A percentile compares a stretch with the other conserved stretches of the same genome.
These are phyloP conservation scores for Zoysia pacifica DNA, from an alignment of 176 grass and related monocot species.

Conservation along the genomic window DNA sequence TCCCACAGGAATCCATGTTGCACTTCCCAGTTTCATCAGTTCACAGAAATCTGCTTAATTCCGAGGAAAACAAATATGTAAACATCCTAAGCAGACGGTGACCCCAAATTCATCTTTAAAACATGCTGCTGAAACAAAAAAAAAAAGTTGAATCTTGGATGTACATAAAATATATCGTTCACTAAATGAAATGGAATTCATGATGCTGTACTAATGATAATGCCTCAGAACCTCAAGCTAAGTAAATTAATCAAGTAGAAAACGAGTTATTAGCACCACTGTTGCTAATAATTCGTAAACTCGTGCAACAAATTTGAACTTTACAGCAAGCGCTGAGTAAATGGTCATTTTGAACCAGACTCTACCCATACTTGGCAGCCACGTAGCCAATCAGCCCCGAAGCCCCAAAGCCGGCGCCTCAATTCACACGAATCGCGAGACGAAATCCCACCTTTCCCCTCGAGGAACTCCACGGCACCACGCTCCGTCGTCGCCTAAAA, in stretches of 20 bases:
- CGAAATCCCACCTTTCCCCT: background rate
- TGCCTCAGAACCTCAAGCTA: background rate
- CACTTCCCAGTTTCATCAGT: background rate
- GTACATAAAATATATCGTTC: background rate
- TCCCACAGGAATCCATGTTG: conserved; percentile 21
- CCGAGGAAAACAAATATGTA: conserved; percentile 19
- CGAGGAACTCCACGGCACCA: background rate
- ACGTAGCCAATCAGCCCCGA: background rate
- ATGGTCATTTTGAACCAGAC: background rate
- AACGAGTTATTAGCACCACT: background rate
- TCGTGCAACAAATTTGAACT: background rate
- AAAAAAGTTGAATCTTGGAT: background rate
- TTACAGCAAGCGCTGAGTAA: background rate
- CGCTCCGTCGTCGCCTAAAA: background rate
- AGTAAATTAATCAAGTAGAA: background rate
- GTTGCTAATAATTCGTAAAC: background rate
- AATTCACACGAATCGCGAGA: background rate
- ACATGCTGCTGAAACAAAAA: background rate
- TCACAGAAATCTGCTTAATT: conserved; percentile 28
- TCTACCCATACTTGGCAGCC: background rate
- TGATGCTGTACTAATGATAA: background rate
- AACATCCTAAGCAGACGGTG: background rate
- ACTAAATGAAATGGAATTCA: background rate
- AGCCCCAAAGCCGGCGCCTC: background rate
- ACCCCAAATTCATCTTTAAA: conserved; percentile 11